A percentile compares a stretch with the other conserved stretches of the same genome.
Conservation (phyloP, 176 grass and related monocot species). For the Carex scoparia region DNA sequence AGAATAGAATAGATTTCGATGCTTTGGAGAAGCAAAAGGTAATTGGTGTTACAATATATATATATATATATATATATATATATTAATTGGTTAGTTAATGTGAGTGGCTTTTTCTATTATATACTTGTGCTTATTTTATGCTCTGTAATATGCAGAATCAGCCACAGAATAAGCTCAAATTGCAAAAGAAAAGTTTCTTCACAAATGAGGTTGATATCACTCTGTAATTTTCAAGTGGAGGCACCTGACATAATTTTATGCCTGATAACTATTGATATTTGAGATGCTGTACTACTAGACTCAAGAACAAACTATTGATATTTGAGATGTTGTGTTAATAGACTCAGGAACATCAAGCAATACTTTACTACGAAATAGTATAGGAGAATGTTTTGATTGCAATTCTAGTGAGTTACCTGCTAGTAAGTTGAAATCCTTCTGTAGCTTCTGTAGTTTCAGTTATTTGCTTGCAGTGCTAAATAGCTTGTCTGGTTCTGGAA, state of each 20-base stretch:
- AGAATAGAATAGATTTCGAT: slow-evolving; percentile 60
- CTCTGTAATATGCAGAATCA: slow-evolving; percentile 31
- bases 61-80: neutral
- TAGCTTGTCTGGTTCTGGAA: neutral
- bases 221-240: neutral
- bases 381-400: neutral
- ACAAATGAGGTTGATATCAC: slow-evolving; percentile 39
- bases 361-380: neutral
- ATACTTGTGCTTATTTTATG: neutral
- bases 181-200: slow-evolving; percentile 53
- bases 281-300: neutral
- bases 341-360: neutral
- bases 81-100: neutral
- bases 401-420: neutral
- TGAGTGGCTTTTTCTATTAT: neutral
- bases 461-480: neutral
- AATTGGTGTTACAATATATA: neutral
- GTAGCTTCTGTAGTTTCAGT: neutral
- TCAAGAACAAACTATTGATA: neutral
- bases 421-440: neutral
- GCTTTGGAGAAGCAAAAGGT: slow-evolving; percentile 60
- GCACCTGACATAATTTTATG: neutral
- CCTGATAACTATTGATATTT: neutral
- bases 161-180: slow-evolving; percentile 49
- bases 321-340: neutral